A percentile compares a stretch with the other conserved stretches of the same genome.
phyloP scores from a whole-genome alignment of 352 stramenopile species.

The Albugo laibachii region DNA sequence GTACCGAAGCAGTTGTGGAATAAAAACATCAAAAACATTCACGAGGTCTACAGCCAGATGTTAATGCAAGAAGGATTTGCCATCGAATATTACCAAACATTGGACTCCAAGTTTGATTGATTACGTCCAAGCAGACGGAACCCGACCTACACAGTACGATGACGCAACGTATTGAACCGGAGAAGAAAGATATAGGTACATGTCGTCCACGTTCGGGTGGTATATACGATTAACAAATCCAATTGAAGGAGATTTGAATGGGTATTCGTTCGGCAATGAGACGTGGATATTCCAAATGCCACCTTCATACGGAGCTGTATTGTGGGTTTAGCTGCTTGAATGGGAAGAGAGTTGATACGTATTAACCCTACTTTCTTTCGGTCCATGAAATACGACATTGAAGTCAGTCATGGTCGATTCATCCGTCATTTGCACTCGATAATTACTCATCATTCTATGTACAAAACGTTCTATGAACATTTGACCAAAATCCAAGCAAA shows the following conservation, averaged over 20 bases:
- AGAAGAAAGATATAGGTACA: slow-evolving; percentile 17
- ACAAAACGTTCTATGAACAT: slow-evolving; percentile 1
- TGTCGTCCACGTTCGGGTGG: slow-evolving; percentile 88
- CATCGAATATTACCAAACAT: slow-evolving; percentile 64
- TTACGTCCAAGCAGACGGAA: slow-evolving; percentile 86
- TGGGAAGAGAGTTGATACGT: not conserved
- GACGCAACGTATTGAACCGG: not conserved
- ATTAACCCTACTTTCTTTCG: slow-evolving; percentile 47
- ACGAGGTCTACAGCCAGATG: slow-evolving; percentile 44
- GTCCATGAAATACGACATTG: slow-evolving; percentile 71
- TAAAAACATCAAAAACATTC: slow-evolving; percentile 88
- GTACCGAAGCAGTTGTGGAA: slow-evolving; percentile 84
- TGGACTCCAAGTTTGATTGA: slow-evolving; percentile 89
- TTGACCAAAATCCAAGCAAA: slow-evolving; percentile 1
- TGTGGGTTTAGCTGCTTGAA: slow-evolving; percentile 5
- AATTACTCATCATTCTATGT: slow-evolving; percentile 81
- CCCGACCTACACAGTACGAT: slow-evolving; percentile 34
- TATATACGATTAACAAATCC: slow-evolving; percentile 87
- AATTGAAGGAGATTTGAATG: slow-evolving; percentile 87
- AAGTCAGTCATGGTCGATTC: slow-evolving; percentile 68
- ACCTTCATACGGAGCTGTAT: slow-evolving; percentile 76
- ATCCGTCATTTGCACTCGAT: slow-evolving; percentile 66
- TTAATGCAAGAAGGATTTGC: slow-evolving; percentile 1
- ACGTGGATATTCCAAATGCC: slow-evolving; percentile 87
- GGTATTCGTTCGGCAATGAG: slow-evolving; percentile 82